phyloP scores from a whole-genome alignment of 2,329 filamentous ascomycete species.

The Microcyclospora tardicrescens region DNA sequence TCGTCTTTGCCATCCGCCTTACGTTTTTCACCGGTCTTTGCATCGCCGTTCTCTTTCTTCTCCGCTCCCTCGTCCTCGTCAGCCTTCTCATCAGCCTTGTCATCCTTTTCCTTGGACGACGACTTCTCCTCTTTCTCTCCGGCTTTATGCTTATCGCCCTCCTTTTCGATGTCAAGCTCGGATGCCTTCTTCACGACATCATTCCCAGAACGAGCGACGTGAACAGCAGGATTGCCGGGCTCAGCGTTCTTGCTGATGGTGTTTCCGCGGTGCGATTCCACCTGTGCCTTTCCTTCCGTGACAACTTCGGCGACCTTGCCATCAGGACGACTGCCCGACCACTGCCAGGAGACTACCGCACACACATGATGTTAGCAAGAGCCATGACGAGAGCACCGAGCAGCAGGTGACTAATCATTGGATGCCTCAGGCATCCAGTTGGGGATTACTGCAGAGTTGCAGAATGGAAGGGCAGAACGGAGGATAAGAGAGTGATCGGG shows the following conservation, averaged over 20 bases:
- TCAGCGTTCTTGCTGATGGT: constrained; percentile 51
- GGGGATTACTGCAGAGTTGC: no score
- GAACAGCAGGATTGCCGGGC: constrained; percentile 47
- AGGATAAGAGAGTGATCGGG: no score
- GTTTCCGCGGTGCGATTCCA: constrained; percentile 50
- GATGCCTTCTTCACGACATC: constrained; percentile 52
- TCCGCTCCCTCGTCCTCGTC: constrained; percentile 10
- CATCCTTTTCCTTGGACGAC: constrained; percentile 9
- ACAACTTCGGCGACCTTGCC: constrained; percentile 46
- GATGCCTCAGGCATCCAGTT: constrained; percentile 1
- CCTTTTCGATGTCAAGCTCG: constrained; percentile 45
- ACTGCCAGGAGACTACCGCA: constrained; percentile 48
- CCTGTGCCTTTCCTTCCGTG: constrained; percentile 40
- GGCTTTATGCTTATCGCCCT: constrained; percentile 28
- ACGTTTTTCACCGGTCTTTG: constrained; percentile 18
- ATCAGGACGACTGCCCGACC: constrained; percentile 41
- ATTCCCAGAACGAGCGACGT: constrained; percentile 46
- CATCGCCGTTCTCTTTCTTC: constrained; percentile 17
- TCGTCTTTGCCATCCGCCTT: constrained; percentile 19
- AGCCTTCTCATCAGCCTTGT: constrained; percentile 8
- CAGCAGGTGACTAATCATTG: constrained; percentile 11
- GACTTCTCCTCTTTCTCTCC: constrained; percentile 16
- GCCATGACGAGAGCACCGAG: neutral
- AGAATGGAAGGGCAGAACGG: no score
- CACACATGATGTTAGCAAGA: constrained; percentile 2